Percentiles rank a stretch among this genome's conserved stretches.
Conservation (phyloP, 495 filamentous ascomycete species). For the Trichoderma orchidacearum region DNA sequence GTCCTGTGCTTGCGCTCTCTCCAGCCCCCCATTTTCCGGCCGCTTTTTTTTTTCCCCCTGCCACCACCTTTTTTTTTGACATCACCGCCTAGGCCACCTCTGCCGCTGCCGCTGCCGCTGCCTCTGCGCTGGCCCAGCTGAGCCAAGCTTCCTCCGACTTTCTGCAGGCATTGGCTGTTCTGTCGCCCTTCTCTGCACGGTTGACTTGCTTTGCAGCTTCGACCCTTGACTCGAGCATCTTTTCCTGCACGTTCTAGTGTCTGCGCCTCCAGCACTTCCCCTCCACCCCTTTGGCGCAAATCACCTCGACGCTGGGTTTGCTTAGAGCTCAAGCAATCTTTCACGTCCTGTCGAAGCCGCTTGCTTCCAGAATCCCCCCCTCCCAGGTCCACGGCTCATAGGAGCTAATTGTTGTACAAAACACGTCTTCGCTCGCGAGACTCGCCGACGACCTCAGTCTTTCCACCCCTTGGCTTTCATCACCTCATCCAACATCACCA, state of each 20-base stretch:
- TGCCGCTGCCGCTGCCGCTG: not conserved
- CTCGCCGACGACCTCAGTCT: not conserved
- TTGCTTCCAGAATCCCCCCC: not conserved
- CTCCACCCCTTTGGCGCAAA: not conserved
- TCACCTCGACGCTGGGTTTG: not conserved
- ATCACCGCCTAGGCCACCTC: not conserved
- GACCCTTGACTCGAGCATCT: not conserved
- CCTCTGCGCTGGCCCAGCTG: not conserved
- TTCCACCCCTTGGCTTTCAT: not conserved
- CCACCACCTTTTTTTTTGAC: conserved; percentile 1
- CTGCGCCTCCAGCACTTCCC: not conserved
- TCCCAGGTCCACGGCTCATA: too few species aligned
- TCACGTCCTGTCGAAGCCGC: not conserved
- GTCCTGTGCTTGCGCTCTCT: not conserved
- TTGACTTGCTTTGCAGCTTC: not conserved
- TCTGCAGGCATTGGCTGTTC: not conserved
- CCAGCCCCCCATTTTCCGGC: conserved; percentile 2
- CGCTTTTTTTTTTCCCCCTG: not conserved
- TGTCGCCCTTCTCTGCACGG: not conserved
- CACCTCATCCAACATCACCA: conserved; percentile 13
- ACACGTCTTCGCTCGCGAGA: not conserved
- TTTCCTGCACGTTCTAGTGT: not conserved
- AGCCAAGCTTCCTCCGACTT: not conserved
- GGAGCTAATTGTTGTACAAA: too few species aligned
- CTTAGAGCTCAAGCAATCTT: not conserved